Conservation (phyloP, 345 rosid species). For the Pugionium dolabratum region DNA sequence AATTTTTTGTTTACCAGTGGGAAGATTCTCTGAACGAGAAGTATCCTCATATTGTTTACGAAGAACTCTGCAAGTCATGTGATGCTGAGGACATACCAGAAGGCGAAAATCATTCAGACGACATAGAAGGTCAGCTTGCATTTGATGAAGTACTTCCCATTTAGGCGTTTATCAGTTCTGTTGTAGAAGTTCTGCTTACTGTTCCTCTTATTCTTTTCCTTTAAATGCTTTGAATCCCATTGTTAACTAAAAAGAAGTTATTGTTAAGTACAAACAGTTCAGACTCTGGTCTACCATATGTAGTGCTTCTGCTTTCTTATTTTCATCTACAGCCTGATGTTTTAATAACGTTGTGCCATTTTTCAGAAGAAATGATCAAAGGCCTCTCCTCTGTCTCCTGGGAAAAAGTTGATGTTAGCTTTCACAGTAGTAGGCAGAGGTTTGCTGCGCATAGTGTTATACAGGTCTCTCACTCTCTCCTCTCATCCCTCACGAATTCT, state of each 20-base stretch:
- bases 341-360: conserved; percentile 15
- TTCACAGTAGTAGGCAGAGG: conserved; percentile 77
- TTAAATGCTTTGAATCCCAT: conserved; percentile 6
- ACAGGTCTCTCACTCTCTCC: conserved; percentile 59
- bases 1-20: conserved; percentile 54
- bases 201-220: conserved; percentile 2
- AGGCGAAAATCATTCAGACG: conserved; percentile 49
- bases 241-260: conserved; percentile 13
- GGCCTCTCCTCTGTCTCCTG: conserved; percentile 85
- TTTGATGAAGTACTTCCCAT: conserved; percentile 2
- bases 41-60: conserved; percentile 87
- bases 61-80: conserved; percentile 82
- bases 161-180: not conserved
- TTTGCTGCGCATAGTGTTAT: conserved; percentile 94
- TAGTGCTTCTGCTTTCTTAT: conserved; percentile 13
- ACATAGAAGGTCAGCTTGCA: conserved; percentile 73
- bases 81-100: conserved; percentile 48
- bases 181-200: not conserved
- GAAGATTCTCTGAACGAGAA: conserved; percentile 63
- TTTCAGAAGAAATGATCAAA: conserved; percentile 76
- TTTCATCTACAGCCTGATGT: not conserved
- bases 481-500: not conserved
- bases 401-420: conserved; percentile 96
- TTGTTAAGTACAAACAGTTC: conserved; percentile 3
- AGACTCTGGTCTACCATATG: conserved; percentile 14